Percentiles rank a stretch among this genome's conserved stretches.
Evolutionary conservation across 2,329 filamentous ascomycete species (phyloP).

Genomic region (Fusarium begoniae): DNA sequence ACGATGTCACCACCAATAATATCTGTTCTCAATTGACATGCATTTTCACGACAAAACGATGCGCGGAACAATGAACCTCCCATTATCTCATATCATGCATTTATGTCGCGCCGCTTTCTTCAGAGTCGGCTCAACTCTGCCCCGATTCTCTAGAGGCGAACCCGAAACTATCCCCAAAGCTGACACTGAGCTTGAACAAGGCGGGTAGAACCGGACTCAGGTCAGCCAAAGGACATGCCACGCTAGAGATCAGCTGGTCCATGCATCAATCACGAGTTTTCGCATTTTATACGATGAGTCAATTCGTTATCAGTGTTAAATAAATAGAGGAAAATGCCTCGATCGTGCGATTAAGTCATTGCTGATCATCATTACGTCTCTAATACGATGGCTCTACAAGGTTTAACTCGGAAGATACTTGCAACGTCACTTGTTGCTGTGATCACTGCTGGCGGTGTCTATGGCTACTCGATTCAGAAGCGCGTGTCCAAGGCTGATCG

Average conservation of each 20-base stretch:
- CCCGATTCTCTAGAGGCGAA: neutral
- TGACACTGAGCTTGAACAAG: neutral
- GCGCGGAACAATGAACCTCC: neutral
- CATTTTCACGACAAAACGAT: neutral
- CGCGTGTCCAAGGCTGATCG: conserved; percentile 12
- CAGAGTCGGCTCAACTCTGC: neutral
- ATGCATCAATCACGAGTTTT: neutral
- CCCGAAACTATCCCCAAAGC: conserved; percentile 7
- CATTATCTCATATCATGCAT: neutral
- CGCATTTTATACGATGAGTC: conserved; percentile 8
- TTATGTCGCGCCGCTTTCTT: neutral
- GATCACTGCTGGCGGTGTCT: conserved; percentile 23
- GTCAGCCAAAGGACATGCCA: neutral
- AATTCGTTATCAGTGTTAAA: neutral
- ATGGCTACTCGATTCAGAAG: conserved; percentile 26
- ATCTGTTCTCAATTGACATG: neutral
- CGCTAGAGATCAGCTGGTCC: conserved; percentile 13
- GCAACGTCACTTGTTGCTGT: conserved; percentile 16
- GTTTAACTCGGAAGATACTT: conserved; percentile 21
- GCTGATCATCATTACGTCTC: neutral
- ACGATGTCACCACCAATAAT: neutral
- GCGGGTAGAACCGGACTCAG: conserved; percentile 20
- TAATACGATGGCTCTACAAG: conserved; percentile 22
- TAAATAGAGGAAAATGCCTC: neutral
- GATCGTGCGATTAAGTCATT: neutral